phyloP scores from a whole-genome alignment of 1,139 yeast genomes.

The Suhomyces wounanorum region DNA sequence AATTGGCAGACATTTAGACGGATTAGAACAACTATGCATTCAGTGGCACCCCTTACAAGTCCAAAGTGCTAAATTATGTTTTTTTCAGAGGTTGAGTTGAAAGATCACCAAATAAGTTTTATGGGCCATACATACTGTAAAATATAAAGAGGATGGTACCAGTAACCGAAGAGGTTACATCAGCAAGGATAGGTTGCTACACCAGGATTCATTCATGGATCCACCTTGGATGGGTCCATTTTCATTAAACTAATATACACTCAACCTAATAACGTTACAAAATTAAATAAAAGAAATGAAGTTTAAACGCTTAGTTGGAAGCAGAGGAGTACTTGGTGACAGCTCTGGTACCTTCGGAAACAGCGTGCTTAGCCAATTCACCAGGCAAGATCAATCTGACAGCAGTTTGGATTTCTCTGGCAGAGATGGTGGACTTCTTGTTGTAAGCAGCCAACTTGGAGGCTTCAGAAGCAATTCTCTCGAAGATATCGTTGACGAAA shows the following conservation, averaged over 20 bases:
- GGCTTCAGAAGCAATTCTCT: slow-evolving; percentile 96
- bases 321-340: slow-evolving; percentile 98
- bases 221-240: slow-evolving; percentile 13
- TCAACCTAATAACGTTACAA: slow-evolving; percentile 20
- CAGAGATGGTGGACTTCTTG: slow-evolving; percentile 98
- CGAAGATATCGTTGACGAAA: slow-evolving; percentile 93
- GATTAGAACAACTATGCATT: too few species aligned
- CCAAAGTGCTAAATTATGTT: too few species aligned
- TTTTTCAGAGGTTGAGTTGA: too few species aligned
- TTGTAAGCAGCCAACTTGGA: slow-evolving; percentile 99
- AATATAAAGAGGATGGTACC: too few species aligned
- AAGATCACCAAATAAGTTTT: too few species aligned
- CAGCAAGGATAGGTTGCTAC: neutral
- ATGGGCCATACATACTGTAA: too few species aligned
- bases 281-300: slow-evolving; percentile 16
- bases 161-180: too few species aligned
- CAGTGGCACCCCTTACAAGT: too few species aligned
- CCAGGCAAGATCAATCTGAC: slow-evolving; percentile 99
- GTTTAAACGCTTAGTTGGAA: slow-evolving; percentile 41
- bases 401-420: slow-evolving; percentile 99
- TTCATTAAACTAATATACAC: slow-evolving; percentile 23
- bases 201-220: neutral
- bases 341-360: slow-evolving; percentile 99
- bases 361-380: slow-evolving; percentile 99
- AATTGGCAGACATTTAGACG: too few species aligned